Evolutionary conservation across 148 eudicot species (phyloP).

Genomic region (Persicaria maculosa): DNA sequence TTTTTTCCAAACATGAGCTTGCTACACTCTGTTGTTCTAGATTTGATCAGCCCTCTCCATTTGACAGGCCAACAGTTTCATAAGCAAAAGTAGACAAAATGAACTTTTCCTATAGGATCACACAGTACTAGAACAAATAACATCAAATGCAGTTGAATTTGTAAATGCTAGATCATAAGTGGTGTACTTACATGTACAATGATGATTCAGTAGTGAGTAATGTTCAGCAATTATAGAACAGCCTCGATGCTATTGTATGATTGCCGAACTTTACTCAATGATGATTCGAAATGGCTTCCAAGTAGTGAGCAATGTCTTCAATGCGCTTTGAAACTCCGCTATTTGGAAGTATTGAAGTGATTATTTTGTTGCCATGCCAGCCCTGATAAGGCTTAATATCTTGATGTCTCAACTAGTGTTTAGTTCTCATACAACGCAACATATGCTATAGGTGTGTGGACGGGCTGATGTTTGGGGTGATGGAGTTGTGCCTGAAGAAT

Average conservation of each 20-base stretch:
- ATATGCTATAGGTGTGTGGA: conserved; percentile 64
- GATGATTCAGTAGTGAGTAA: background rate
- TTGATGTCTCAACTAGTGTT: background rate
- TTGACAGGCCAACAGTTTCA: background rate
- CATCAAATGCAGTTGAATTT: too few species aligned
- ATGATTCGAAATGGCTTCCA: background rate
- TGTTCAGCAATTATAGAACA: too few species aligned
- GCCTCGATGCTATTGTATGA: background rate
- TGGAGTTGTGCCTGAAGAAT: conserved; percentile 90
- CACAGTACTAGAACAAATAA: too few species aligned
- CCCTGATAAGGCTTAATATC: too few species aligned
- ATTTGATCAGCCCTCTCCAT: background rate
- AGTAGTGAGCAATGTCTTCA: background rate
- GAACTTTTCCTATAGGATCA: too few species aligned
- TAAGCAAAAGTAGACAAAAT: too few species aligned
- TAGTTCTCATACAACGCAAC: background rate
- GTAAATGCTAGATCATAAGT: background rate
- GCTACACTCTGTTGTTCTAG: background rate
- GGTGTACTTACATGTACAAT: background rate
- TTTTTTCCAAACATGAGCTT: background rate
- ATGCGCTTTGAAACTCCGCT: too few species aligned
- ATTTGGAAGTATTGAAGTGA: too few species aligned
- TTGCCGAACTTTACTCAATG: background rate
- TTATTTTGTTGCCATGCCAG: too few species aligned
- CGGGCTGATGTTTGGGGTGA: conserved; percentile 96